Percentiles rank a stretch among this genome's conserved stretches.
phyloP scores from a whole-genome alignment of 1,284 basidiomycete genomes.

The Sphagnurus paluster region DNA sequence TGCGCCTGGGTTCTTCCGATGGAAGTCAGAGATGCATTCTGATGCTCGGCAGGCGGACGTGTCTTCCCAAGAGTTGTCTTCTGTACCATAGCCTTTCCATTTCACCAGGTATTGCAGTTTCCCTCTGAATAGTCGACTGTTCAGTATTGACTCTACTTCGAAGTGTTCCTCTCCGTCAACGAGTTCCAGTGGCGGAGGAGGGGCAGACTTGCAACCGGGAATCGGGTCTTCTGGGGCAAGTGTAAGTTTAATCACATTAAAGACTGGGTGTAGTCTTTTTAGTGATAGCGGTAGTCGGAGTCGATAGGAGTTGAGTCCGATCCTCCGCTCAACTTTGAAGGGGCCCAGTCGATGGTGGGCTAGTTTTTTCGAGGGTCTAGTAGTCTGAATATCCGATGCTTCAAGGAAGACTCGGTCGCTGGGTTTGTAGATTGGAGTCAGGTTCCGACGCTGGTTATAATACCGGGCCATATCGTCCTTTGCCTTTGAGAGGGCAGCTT shows the following conservation, averaged over 20 bases:
- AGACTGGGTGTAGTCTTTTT: conserved; percentile 36
- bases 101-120: conserved; percentile 14
- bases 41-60: too few species aligned
- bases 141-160: not conserved
- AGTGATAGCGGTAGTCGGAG: conserved; percentile 33
- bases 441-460: conserved; percentile 23
- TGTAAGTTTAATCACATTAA: conserved; percentile 37
- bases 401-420: conserved; percentile 37
- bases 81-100: conserved; percentile 14
- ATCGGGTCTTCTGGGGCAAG: not conserved
- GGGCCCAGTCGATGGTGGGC: conserved; percentile 44
- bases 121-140: conserved; percentile 1
- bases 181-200: not conserved
- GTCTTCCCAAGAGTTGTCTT: conserved; percentile 17
- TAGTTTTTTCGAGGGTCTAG: conserved; percentile 39
- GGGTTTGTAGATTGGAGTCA: conserved; percentile 27
- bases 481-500: conserved; percentile 24
- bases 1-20: too few species aligned
- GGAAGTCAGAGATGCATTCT: too few species aligned
- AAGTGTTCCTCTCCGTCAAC: not conserved
- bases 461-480: conserved; percentile 27
- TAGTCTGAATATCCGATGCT: conserved; percentile 34
- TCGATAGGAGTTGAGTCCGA: conserved; percentile 24
- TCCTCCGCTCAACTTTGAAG: conserved; percentile 27
- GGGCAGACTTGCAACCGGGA: not conserved